Evolutionary conservation across 176 grass and related monocot genomes (phyloP), one percentile per base, ranked within the genome.

Genomic region (Zizania latifolia): DNA sequence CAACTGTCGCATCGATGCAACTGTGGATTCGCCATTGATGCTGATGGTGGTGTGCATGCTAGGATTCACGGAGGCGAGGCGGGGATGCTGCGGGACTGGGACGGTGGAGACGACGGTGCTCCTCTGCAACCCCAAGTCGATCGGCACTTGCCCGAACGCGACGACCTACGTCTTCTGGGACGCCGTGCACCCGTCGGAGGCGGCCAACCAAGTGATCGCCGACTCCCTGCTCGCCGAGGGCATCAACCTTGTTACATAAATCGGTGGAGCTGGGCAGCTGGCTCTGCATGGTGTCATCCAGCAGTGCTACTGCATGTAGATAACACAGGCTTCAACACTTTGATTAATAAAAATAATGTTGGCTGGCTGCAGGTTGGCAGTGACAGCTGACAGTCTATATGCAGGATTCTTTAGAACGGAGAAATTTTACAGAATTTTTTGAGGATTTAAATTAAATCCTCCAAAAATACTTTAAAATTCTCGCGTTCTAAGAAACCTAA

Each of bases 81-180:
- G 59, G 23, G 92, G 91, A 0, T 99, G 95, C 73, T 94, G 95
- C 26, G 86, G 91, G 19, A 94, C 95, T 0, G 95, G 91, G 9
- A 90, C 77, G 1, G 71, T 99, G 14, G 91, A 94, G 86, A 94
- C 89, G n/a, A 98, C 94, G 1, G 79, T 88, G 65, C 68, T 94
- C 2, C 86, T 99, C 28, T 99, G 91, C 82, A 99, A 99, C 72
- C 84, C 84, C 23, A 86, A 94, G 62, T 94, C 92, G 37, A 10
- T 92, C 10, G 91, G 95, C 71, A 99, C 95, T 4, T 99, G 95
- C 79, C 7, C 79, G 8, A 94, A 99, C 61, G 91, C 95, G n/a
- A 86, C 86, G 2, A 79, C 79, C 2, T 94, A 99, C 17, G 91
- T 99, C 28, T 99, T 99, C 81, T 99, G 95, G 91, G 95, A 99